These are phyloP conservation scores for Misopates orontium DNA, from an alignment of 257 asterid genomes.

Conservation along the genomic window DNA sequence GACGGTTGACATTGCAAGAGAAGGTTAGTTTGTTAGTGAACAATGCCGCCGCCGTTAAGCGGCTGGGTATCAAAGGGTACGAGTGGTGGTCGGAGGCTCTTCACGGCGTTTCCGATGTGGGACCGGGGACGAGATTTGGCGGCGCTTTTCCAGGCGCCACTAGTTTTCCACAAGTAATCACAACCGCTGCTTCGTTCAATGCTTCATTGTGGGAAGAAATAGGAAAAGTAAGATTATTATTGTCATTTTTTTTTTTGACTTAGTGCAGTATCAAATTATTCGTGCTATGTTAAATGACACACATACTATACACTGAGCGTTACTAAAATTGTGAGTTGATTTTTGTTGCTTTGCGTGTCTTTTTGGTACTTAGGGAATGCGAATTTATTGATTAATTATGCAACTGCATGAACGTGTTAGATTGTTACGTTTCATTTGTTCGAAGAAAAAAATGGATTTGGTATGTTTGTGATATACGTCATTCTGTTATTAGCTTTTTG, in stretches of 20 bases:
- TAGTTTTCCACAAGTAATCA: conserved; percentile 88
- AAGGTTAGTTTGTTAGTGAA: conserved; percentile 60
- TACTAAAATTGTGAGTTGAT: background rate
- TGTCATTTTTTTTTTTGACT: background rate
- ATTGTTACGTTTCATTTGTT: too few species aligned
- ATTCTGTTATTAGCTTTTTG: background rate
- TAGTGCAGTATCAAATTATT: background rate
- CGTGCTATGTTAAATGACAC: too few species aligned
- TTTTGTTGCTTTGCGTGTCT: background rate
- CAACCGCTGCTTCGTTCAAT: conserved; percentile 84
- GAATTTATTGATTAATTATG: conserved; percentile 15
- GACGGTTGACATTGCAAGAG: conserved; percentile 71
- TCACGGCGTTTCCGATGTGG: conserved; percentile 80
- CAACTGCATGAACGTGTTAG: conserved; percentile 21
- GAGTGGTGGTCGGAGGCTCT: conserved; percentile 99
- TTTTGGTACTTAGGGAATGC: background rate
- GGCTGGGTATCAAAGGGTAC: conserved; percentile 69
- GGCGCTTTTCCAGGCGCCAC: conserved; percentile 82
- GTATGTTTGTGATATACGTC: background rate
- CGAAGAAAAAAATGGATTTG: background rate
- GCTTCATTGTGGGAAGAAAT: conserved; percentile 77
- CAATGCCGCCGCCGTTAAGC: conserved; percentile 63
- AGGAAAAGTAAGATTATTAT: conserved; percentile 55
- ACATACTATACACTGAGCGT: too few species aligned
- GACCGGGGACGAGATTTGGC: conserved; percentile 76